These are phyloP conservation scores for Botrytis hyacinthi DNA, from an alignment of 2,329 filamentous ascomycete genomes.

Conservation along the genomic window DNA sequence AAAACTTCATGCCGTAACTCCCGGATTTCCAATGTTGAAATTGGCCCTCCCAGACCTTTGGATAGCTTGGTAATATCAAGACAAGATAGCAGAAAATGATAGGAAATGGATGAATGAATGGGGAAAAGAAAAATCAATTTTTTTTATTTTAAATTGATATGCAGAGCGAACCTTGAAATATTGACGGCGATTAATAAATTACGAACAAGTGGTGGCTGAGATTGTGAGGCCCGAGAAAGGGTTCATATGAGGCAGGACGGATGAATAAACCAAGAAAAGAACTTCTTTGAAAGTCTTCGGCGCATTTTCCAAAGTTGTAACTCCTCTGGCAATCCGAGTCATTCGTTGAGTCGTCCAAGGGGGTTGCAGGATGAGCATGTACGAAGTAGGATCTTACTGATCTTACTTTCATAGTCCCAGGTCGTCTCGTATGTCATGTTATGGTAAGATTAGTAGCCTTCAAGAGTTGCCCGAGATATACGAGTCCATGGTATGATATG, in stretches of 20 bases:
- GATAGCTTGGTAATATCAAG: neutral
- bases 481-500: neutral
- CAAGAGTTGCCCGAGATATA: neutral
- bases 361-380: neutral
- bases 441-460: neutral
- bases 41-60: constrained; percentile 1
- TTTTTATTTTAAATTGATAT: neutral
- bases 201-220: neutral
- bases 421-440: neutral
- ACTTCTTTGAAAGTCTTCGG: neutral
- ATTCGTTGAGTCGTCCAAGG: neutral
- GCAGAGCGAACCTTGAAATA: neutral
- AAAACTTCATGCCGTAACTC: constrained; percentile 5
- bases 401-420: neutral
- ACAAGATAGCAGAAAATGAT: neutral
- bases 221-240: neutral
- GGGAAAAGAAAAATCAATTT: neutral
- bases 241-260: neutral
- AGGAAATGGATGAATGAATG: neutral
- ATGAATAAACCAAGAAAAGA: neutral
- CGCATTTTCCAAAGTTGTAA: neutral
- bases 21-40: neutral
- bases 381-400: neutral
- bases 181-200: neutral
- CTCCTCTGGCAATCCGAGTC: neutral